Evolutionary conservation across 768 basidiomycete species (phyloP), one percentile per base, ranked within the genome.

Genomic region (Boletellus ananas): DNA sequence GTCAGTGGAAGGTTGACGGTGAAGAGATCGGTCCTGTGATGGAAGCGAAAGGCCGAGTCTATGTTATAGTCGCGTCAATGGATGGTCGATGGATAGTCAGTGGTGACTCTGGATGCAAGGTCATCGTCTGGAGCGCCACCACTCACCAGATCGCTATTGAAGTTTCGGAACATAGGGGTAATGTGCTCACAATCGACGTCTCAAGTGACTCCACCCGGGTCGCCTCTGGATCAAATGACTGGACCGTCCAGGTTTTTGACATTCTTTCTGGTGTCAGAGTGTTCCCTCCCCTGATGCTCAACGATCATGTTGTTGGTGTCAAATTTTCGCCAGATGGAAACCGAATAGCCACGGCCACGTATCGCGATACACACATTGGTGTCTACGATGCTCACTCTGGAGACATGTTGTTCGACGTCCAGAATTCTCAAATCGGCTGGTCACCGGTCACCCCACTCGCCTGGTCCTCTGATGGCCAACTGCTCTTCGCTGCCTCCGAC

Each of bases 1-100:
- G 41, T 14, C 25, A 36, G 18, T 49, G 48, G 48, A 29, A 31
- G 1, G 18, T 31, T 8, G 23, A 36, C 17, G 14, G 14, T 34
- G 34, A 41, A n/a, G 17, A 20, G 6, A 41, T 49, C 27, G 29
- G 1, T 31, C 17, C 17, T 7, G 10, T 10, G 5, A 42, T 41
- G 40, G 29, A 1, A 16, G 17, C 34, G 14, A 36, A 12, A 1
- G 35, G 35, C 8, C 14, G 12, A n/a, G 42, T 37, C 34, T n/a
- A 29, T n/a, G 18, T 13, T 36, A 7, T n/a, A 18, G 34, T 13
- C 11, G 41, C 11, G 17, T 49, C 48, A 16, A 20, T 20, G 27
- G 48, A 49, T 21, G 48, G 48, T 14, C 11, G 12, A 29, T 49
- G 48, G 48, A 43, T 49, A 20, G 48, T 49, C 12, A 36, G 31